Evolutionary conservation across 768 basidiomycete genomes (phyloP).

Genomic region (Strobilomyces confusus): DNA sequence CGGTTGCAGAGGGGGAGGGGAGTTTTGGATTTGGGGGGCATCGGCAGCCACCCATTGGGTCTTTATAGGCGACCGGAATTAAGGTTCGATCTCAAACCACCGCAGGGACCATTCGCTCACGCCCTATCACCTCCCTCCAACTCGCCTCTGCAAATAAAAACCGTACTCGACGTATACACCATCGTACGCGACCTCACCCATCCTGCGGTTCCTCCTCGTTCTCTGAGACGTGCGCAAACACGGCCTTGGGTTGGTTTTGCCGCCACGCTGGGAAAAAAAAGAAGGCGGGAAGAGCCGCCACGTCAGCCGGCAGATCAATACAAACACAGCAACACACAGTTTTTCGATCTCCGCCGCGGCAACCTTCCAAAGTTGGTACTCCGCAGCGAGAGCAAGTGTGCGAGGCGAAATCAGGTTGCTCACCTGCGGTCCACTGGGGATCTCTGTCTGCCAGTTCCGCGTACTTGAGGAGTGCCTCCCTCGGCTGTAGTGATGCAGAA

Average conservation of each 20-base stretch:
- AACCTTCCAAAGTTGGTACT: slow-evolving; percentile 24
- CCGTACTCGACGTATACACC: slow-evolving; percentile 4
- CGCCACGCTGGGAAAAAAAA: slow-evolving; percentile 73
- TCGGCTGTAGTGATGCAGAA: slow-evolving; percentile 58
- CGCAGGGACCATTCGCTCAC: slow-evolving; percentile 61
- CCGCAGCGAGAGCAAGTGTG: slow-evolving; percentile 22
- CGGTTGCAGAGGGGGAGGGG: slow-evolving; percentile 46
- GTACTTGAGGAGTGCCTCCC: slow-evolving; percentile 94
- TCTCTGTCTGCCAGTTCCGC: slow-evolving; percentile 73
- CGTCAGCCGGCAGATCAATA: slow-evolving; percentile 47
- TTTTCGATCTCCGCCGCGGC: slow-evolving; percentile 30
- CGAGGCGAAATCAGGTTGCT: slow-evolving; percentile 30
- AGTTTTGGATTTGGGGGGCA: slow-evolving; percentile 59
- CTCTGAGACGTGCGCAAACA: slow-evolving; percentile 64
- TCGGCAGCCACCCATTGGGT: slow-evolving; percentile 63
- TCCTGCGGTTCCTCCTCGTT: slow-evolving; percentile 56
- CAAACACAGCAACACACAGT: slow-evolving; percentile 32
- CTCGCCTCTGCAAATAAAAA: slow-evolving; percentile 7
- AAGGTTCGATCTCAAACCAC: slow-evolving; percentile 77
- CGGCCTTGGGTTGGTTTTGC: slow-evolving; percentile 79
- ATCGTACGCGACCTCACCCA: slow-evolving; percentile 21
- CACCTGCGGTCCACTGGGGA: slow-evolving; percentile 83
- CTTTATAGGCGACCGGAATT: slow-evolving; percentile 79
- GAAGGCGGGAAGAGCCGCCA: slow-evolving; percentile 45
- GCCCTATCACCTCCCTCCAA: slow-evolving; percentile 24